Percentiles rank a stretch among this genome's conserved stretches.
These are phyloP conservation scores for Cordia subcordata DNA, from an alignment of 257 asterid species.

Conservation along the genomic window DNA sequence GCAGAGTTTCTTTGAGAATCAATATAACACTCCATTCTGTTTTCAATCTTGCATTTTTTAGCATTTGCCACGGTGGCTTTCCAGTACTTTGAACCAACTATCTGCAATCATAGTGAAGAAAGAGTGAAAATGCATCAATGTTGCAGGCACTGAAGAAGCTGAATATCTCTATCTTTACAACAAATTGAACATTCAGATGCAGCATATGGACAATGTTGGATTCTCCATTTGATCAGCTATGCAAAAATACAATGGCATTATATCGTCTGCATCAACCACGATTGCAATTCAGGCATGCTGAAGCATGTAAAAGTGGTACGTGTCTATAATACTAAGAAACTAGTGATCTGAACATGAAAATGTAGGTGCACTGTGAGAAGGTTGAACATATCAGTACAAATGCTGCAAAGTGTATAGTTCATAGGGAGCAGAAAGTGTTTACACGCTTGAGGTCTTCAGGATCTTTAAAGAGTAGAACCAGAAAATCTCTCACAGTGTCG, in stretches of 20 bases:
- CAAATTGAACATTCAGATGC: no score
- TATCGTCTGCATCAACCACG: no score
- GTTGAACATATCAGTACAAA: no score
- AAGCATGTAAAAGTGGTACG: no score
- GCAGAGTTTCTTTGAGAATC: conserved; percentile 16
- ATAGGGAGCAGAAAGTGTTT: conserved; percentile 5
- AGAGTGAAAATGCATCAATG: neutral
- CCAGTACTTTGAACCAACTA: conserved; percentile 28
- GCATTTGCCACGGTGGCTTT: conserved; percentile 42
- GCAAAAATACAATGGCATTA: no score
- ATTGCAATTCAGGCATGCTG: no score
- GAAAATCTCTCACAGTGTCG: conserved; percentile 44
- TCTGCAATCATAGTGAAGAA: conserved; percentile 21
- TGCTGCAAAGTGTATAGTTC: no score
- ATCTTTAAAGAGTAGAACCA: conserved; percentile 32
- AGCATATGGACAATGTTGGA: no score
- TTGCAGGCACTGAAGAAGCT: neutral
- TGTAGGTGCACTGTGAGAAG: no score
- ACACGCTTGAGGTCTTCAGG: conserved; percentile 40
- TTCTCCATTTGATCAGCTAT: no score
- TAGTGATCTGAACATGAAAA: no score
- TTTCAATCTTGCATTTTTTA: conserved; percentile 29
- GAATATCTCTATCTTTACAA: neutral
- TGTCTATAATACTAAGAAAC: no score
- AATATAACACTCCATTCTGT: conserved; percentile 25